Conservation (phyloP, 805 yeast species). For the Kazachstania bromeliacearum region DNA sequence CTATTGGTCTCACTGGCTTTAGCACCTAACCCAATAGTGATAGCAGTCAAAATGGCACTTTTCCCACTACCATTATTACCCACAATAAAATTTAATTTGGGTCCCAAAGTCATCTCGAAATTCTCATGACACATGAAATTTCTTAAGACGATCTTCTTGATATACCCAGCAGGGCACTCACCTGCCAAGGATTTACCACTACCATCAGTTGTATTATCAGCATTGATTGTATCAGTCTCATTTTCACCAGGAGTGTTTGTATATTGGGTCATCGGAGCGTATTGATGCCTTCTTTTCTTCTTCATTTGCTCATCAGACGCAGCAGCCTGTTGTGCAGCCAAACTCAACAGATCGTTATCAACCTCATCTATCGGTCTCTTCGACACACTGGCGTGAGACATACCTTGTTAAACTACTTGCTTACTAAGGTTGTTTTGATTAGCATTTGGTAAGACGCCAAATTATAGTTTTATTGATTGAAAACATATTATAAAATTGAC, state of each 20-base stretch:
- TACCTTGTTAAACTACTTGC: background rate
- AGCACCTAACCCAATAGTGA: conserved; percentile 81
- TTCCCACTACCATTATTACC: conserved; percentile 93
- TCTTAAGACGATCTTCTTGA: conserved; percentile 49
- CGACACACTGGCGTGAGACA: background rate
- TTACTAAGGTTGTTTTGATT: background rate
- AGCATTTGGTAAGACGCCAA: background rate
- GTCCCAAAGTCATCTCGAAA: conserved; percentile 66
- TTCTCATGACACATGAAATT: conserved; percentile 89
- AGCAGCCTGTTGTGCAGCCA: conserved; percentile 11
- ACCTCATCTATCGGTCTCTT: conserved; percentile 14
- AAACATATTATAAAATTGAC: too few species aligned
- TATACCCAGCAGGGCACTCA: conserved; percentile 46
- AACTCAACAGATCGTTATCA: conserved; percentile 11
- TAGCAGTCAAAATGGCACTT: conserved; percentile 78
- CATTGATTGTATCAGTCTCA: conserved; percentile 1
- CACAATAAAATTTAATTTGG: conserved; percentile 73
- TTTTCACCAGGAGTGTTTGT: conserved; percentile 5
- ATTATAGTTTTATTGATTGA: too few species aligned
- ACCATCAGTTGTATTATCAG: background rate
- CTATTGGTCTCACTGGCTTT: conserved; percentile 81
- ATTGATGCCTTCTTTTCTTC: conserved; percentile 17
- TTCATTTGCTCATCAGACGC: conserved; percentile 6
- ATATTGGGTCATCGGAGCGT: conserved; percentile 25
- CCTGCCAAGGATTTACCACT: conserved; percentile 4